Conservation (phyloP, 2,329 filamentous ascomycete genomes). For the Paecilomyces sp. region DNA sequence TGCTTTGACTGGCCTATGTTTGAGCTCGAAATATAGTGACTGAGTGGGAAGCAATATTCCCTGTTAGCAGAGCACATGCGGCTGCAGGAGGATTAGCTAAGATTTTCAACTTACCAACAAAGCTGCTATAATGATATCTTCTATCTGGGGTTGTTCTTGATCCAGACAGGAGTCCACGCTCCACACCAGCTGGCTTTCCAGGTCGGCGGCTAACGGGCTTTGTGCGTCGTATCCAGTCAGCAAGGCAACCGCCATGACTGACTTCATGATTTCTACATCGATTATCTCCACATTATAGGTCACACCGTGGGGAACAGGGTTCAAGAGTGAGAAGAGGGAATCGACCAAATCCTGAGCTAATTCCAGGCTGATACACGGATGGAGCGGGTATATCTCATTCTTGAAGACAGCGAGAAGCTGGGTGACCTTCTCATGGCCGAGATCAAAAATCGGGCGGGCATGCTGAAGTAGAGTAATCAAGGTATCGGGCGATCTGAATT, state of each 20-base stretch:
- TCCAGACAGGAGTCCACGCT: background rate
- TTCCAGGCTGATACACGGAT: background rate
- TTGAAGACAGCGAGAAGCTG: background rate
- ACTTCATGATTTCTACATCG: background rate
- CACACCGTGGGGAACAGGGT: background rate
- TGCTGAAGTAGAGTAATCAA: background rate
- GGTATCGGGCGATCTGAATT: background rate
- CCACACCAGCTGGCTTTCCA: background rate
- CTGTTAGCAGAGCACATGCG: too few relatives aligned
- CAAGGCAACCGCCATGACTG: background rate
- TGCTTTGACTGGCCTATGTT: background rate
- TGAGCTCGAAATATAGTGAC: background rate
- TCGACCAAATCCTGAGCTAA: background rate
- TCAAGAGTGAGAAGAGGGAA: background rate
- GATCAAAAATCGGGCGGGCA: background rate
- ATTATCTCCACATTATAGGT: background rate
- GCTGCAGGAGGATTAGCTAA: background rate
- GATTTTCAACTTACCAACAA: background rate
- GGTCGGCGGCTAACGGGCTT: background rate
- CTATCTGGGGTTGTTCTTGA: background rate
- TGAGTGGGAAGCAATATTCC: background rate
- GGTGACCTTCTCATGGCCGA: background rate
- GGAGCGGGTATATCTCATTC: background rate
- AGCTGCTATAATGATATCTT: background rate
- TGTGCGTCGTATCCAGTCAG: background rate